Percentiles rank a stretch among this genome's conserved stretches.
phyloP scores from a whole-genome alignment of 2,329 filamentous ascomycete species.

The Helotiales sp. region DNA sequence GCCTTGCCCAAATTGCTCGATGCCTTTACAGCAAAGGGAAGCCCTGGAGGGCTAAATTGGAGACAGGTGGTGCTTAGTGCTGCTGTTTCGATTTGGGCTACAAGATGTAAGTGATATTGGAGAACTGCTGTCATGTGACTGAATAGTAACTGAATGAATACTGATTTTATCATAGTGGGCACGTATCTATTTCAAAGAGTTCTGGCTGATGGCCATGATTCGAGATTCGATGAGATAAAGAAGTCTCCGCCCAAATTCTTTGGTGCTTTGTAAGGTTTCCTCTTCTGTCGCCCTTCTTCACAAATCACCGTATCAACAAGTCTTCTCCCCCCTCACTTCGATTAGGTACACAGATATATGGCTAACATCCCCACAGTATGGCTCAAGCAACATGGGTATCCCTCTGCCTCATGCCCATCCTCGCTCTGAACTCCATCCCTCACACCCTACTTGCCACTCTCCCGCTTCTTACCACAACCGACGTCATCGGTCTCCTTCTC shows the following conservation, averaged over 20 bases:
- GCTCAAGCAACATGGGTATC: conserved; percentile 69
- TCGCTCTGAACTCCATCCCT: conserved; percentile 63
- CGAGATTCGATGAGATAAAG: conserved; percentile 56
- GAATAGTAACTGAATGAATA: too few species aligned
- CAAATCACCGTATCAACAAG: neutral
- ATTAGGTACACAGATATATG: neutral
- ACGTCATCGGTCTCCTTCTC: conserved; percentile 56
- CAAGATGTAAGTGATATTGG: conserved; percentile 50
- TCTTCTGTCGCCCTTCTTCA: neutral
- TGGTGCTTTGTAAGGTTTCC: conserved; percentile 50
- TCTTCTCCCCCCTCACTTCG: neutral
- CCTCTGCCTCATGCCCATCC: conserved; percentile 64
- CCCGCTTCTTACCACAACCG: conserved; percentile 49
- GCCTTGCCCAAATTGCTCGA: conserved; percentile 48
- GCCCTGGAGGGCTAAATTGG: conserved; percentile 55
- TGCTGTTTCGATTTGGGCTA: conserved; percentile 62
- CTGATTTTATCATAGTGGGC: conserved; percentile 50
- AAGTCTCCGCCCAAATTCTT: conserved; percentile 52
- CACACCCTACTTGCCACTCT: conserved; percentile 50
- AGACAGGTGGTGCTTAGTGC: conserved; percentile 55
- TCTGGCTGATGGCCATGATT: conserved; percentile 58
- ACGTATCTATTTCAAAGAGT: conserved; percentile 64
- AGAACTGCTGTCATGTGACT: neutral
- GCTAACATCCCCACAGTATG: conserved; percentile 31
- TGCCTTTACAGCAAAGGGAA: conserved; percentile 43